Base-by-base conservation (phyloP, 192 early-diverging fungal genomes). In the Podila minutissima region DNA sequence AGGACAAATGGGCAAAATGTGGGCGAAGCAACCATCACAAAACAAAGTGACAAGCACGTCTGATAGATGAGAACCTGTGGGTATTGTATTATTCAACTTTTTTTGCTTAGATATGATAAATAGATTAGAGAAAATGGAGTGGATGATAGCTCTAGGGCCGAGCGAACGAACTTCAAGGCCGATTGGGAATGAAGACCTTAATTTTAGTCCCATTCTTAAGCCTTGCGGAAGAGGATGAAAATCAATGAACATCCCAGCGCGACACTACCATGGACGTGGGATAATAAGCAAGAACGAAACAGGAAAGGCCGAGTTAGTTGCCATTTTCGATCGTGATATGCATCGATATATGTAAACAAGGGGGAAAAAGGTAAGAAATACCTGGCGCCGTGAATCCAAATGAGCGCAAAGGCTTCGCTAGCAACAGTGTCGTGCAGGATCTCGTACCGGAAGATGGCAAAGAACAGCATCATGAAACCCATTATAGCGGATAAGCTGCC, bases 321-420 rank as follows among this genome's bases (percentile, higher is more conserved):
- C 12, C 41, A 46, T 46, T 46, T 46, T 15, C 13, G 4, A 46
- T 46, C 4, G 41, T 13, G 12, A 46, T 7, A 1, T 46, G 15
- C 41, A 46, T 46, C 41, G 41, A 46, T 46, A 13, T 12, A 46
- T 46, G 33, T 5, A 33, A 33, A 33, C 59, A 15, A 32, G 8
- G 19, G 19, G 6, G 26, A 12, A 20, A 28, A 10, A 17, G 38
- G 9, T 0, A 26, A 15, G 8, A 38, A 5, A 9, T 78, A 79
- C 76, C 76, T 79, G 32, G 76, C 76, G 26, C 76, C 76, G 32
- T 79, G 76, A 41, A 79, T 79, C 76, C 76, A 79, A 26, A 72
- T 68, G 29, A 79, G 66, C 0, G 76, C 66, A 33, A 79, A 79
- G 0, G 66, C 67, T 66, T 79, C 76, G 55, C 76, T 79, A 24